These are phyloP conservation scores for Boletus pseudopeckii DNA, from an alignment of 768 basidiomycete species.

Conservation along the genomic window DNA sequence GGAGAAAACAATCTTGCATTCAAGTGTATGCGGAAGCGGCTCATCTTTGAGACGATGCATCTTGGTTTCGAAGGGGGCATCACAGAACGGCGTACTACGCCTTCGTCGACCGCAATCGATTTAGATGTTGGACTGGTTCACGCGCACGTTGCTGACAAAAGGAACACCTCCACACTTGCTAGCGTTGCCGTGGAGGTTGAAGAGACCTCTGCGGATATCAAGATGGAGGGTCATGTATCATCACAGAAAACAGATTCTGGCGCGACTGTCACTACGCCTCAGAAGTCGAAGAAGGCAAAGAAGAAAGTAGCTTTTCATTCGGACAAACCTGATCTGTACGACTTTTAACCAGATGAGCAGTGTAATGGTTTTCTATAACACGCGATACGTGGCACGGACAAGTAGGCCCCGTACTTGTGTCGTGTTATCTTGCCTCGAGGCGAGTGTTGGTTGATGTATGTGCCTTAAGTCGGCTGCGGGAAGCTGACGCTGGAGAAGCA, in stretches of 20 bases:
- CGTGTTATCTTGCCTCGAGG: no score
- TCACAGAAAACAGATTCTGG: constrained; percentile 8
- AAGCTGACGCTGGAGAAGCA: not conserved
- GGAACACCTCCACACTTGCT: constrained; percentile 27
- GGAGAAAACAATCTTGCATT: constrained; percentile 97
- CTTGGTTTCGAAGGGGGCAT: constrained; percentile 85
- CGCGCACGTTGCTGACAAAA: constrained; percentile 14
- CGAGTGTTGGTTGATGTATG: no score
- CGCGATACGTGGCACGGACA: no score
- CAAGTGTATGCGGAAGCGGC: constrained; percentile 82
- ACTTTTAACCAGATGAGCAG: constrained; percentile 45
- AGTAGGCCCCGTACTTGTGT: no score
- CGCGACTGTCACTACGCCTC: not conserved
- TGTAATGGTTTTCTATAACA: no score
- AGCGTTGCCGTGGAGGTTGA: constrained; percentile 47
- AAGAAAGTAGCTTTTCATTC: constrained; percentile 70
- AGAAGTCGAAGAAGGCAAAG: constrained; percentile 45
- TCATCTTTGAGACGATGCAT: constrained; percentile 90
- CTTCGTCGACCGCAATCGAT: constrained; percentile 32
- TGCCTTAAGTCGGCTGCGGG: not conserved
- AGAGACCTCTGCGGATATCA: constrained; percentile 9
- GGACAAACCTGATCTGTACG: constrained; percentile 69
- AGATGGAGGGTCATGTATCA: constrained; percentile 9
- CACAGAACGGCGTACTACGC: constrained; percentile 65
- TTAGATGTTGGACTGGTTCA: constrained; percentile 18